These are phyloP conservation scores for Arachnopeziza araneosa DNA, from an alignment of 2,329 filamentous ascomycete genomes.

Conservation along the genomic window DNA sequence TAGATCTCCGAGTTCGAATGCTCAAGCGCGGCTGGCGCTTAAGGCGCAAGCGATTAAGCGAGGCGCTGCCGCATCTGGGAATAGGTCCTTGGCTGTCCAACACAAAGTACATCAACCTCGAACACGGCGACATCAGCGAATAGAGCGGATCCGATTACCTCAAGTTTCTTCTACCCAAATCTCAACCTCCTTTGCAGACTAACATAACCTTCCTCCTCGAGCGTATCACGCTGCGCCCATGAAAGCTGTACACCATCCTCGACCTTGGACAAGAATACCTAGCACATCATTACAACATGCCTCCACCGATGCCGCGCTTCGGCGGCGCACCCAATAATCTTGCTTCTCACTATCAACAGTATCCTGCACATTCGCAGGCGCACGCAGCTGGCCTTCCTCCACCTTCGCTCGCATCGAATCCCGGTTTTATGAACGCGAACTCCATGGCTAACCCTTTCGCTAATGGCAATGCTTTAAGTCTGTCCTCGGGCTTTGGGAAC, in stretches of 20 bases:
- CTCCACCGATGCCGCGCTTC: slow-evolving; percentile 32
- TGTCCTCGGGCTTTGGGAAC: slow-evolving; percentile 51
- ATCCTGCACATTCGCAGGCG: slow-evolving; percentile 40
- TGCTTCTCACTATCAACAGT: slow-evolving; percentile 38
- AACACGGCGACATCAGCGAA: not conserved
- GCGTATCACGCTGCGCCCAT: slow-evolving; percentile 29
- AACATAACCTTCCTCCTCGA: not conserved
- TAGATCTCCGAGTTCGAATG: slow-evolving; percentile 3
- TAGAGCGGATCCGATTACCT: not conserved
- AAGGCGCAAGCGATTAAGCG: slow-evolving; percentile 2
- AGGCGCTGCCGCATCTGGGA: slow-evolving; percentile 7
- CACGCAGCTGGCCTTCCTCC: slow-evolving; percentile 44
- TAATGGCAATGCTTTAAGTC: slow-evolving; percentile 45
- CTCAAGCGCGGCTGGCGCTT: slow-evolving; percentile 3
- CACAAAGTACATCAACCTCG: not conserved
- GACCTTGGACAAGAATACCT: slow-evolving; percentile 28
- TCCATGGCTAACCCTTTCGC: slow-evolving; percentile 64
- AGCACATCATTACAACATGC: slow-evolving; percentile 29
- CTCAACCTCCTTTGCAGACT: not conserved
- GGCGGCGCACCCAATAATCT: slow-evolving; percentile 30
- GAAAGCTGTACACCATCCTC: slow-evolving; percentile 27
- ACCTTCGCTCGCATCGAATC: slow-evolving; percentile 58
- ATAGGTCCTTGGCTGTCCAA: not conserved
- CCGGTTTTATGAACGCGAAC: slow-evolving; percentile 66
- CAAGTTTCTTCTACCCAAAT: not conserved